Conservation (phyloP, 768 basidiomycete species). For the Mycena floridula region DNA sequence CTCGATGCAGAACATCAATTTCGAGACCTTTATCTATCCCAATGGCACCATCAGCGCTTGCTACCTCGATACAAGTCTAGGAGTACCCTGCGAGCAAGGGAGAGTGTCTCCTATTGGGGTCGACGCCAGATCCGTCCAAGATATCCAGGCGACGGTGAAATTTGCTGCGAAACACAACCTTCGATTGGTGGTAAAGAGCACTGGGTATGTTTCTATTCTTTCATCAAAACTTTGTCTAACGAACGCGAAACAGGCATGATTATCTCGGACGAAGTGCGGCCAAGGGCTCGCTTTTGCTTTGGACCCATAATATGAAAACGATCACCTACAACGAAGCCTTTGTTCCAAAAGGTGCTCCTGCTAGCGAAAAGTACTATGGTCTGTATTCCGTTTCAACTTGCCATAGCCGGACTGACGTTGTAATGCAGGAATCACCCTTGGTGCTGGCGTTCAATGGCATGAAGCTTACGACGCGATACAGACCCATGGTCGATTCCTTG, state of each 20-base stretch:
- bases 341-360: background rate
- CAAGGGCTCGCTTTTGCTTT: slow-evolving; percentile 22
- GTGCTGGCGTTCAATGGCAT: too few relatives aligned
- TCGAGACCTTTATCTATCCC: background rate
- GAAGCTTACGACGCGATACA: too few relatives aligned
- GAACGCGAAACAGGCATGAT: background rate
- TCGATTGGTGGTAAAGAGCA: background rate
- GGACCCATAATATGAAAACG: slow-evolving; percentile 19
- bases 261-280: background rate
- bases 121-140: too few relatives aligned
- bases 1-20: background rate
- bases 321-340: background rate
- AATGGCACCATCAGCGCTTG: slow-evolving; percentile 29
- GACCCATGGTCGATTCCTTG: slow-evolving; percentile 19
- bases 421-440: too few relatives aligned
- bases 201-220: background rate
- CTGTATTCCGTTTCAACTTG: background rate
- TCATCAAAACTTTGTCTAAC: background rate
- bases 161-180: slow-evolving; percentile 15
- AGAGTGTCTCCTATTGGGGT: too few relatives aligned
- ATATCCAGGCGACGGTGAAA: slow-evolving; percentile 11
- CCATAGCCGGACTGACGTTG: background rate
- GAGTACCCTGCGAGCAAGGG: too few relatives aligned
- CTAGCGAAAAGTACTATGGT: background rate
- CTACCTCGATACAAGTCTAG: too few relatives aligned